These are phyloP conservation scores for Brassica carinata DNA, from an alignment of 345 rosid species.

Conservation along the genomic window DNA sequence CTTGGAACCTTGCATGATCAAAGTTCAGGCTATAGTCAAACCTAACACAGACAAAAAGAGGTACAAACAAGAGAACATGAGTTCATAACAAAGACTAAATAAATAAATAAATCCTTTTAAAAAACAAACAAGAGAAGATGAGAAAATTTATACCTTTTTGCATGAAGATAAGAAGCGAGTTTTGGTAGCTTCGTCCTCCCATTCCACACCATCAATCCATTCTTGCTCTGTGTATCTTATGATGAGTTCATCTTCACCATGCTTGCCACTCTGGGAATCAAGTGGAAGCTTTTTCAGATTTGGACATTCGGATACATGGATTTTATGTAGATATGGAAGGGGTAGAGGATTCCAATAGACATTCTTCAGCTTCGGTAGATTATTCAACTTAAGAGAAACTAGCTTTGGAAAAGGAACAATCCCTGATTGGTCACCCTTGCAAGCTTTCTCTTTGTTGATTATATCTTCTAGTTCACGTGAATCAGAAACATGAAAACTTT, in stretches of 20 bases:
- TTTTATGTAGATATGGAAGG: background rate
- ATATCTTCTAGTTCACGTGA: background rate
- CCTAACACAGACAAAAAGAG: too few species aligned
- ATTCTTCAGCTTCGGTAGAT: background rate
- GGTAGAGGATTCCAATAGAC: slow-evolving; percentile 16
- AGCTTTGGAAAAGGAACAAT: slow-evolving; percentile 13
- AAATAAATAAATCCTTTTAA: background rate
- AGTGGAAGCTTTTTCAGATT: slow-evolving; percentile 22
- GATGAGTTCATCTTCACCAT: background rate
- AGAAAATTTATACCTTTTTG: background rate
- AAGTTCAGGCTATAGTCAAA: too few species aligned
- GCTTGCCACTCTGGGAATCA: background rate
- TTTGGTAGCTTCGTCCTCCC: slow-evolving; percentile 30
- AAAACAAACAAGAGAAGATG: too few species aligned
- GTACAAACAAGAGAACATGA: too few species aligned
- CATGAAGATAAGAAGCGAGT: background rate
- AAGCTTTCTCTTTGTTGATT: slow-evolving; percentile 30
- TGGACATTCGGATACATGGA: accelerated
- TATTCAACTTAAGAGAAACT: accelerated
- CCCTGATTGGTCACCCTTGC: background rate
- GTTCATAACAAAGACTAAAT: too few species aligned
- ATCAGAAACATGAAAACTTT: accelerated
- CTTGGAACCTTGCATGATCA: too few species aligned
- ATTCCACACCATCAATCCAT: slow-evolving; percentile 5
- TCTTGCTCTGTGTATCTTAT: background rate